A percentile compares a stretch with the other conserved stretches of the same genome.
These are phyloP conservation scores for Macadamia integrifolia DNA, from an alignment of 164 flowering plant genomes.

Conservation along the genomic window DNA sequence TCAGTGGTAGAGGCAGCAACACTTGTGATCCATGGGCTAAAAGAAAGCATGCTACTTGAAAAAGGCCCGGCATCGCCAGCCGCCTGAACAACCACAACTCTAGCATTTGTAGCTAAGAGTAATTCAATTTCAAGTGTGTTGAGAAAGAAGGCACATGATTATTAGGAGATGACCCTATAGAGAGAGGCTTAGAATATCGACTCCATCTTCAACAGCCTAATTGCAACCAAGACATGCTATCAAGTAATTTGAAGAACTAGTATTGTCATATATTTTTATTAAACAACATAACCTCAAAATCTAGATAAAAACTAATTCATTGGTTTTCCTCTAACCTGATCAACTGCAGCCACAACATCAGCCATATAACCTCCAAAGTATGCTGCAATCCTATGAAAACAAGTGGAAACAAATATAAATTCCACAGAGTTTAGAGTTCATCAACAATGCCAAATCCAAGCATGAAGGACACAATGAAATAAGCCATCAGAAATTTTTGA, in stretches of 20 bases:
- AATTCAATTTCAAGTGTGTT: constrained; percentile 47
- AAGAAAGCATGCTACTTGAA: constrained; percentile 46
- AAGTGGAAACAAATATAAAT: neutral
- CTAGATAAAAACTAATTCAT: too few relatives aligned
- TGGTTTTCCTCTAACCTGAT: constrained; percentile 32
- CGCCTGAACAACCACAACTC: constrained; percentile 57
- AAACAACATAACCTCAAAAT: too few relatives aligned
- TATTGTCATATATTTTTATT: too few relatives aligned
- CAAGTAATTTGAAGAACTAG: too few relatives aligned
- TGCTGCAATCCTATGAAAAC: constrained; percentile 44
- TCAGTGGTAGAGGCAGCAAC: constrained; percentile 55
- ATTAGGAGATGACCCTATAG: constrained; percentile 47
- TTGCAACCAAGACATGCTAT: neutral
- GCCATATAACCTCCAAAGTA: constrained; percentile 63
- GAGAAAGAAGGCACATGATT: constrained; percentile 48
- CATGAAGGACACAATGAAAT: neutral
- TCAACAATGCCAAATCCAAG: neutral
- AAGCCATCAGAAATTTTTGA: neutral
- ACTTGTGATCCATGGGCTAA: constrained; percentile 66
- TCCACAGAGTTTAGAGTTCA: neutral
- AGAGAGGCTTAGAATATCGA: constrained; percentile 55
- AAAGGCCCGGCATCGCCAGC: constrained; percentile 58
- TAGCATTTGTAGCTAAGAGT: constrained; percentile 51
- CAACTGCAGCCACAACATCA: constrained; percentile 64
- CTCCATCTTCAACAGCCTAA: constrained; percentile 67